phyloP scores from a whole-genome alignment of 2,329 filamentous ascomycete species.

The Fusarium incarnatum region DNA sequence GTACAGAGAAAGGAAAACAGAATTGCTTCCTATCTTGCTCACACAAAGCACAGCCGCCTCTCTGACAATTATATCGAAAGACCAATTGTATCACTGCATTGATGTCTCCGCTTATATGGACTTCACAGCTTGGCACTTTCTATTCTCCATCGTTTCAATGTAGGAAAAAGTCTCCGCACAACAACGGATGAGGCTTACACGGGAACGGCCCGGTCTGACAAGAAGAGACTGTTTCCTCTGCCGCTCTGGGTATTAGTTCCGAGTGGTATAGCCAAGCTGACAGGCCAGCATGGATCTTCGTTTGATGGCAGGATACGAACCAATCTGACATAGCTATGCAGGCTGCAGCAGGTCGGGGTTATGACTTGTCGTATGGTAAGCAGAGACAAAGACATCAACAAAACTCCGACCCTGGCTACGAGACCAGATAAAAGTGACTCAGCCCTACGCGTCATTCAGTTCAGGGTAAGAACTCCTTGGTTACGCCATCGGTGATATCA shows the following conservation, averaged over 20 bases:
- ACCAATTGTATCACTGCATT: neutral
- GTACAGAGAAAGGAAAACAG: neutral
- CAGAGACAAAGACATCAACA: neutral
- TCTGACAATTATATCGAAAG: neutral
- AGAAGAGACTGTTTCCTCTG: neutral
- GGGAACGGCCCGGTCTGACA: conserved; percentile 32
- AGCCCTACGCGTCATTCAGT: conserved; percentile 20
- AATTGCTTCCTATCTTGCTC: neutral
- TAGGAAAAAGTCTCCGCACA: conserved; percentile 2
- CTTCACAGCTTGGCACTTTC: neutral
- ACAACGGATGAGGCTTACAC: conserved; percentile 15
- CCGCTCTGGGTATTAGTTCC: conserved; percentile 8
- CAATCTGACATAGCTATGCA: conserved; percentile 5
- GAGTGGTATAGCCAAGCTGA: conserved; percentile 7
- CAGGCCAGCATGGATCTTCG: neutral
- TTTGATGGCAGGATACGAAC: neutral
- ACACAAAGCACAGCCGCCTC: neutral
- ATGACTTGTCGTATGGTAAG: neutral
- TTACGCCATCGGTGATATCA: conserved; percentile 4
- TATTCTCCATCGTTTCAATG: neutral
- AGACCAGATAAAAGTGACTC: conserved; percentile 9
- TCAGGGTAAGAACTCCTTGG: neutral
- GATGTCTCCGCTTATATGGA: conserved; percentile 1
- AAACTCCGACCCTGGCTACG: neutral
- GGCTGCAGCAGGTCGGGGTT: neutral